phyloP scores from a whole-genome alignment of 2,329 filamentous ascomycete genomes.

The Parafenestella ontariensis region DNA sequence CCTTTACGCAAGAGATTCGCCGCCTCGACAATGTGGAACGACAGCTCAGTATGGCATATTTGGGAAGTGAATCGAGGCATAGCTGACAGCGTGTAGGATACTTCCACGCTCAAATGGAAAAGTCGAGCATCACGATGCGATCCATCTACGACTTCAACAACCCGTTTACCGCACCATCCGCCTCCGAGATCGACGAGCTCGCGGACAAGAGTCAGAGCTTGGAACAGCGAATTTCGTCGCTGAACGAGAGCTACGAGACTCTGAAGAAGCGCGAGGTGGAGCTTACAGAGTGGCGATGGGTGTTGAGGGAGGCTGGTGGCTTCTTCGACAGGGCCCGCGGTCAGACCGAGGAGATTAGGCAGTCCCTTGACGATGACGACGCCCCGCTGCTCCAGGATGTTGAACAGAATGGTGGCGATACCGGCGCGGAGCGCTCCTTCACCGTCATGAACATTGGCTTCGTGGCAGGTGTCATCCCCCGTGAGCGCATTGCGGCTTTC shows the following conservation, averaged over 20 bases:
- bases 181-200: constrained; percentile 95
- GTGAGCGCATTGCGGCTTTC: constrained; percentile 92
- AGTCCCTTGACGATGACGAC: constrained; percentile 83
- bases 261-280: constrained; percentile 98
- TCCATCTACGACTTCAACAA: constrained; percentile 92
- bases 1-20: constrained; percentile 96
- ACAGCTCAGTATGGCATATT: constrained; percentile 78
- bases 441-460: constrained; percentile 99
- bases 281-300: constrained; percentile 98
- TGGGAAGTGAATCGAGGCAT: constrained; percentile 1
- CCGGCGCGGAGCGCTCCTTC: constrained; percentile 80
- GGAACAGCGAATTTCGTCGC: constrained; percentile 86
- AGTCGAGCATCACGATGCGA: constrained; percentile 82
- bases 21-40: constrained; percentile 97
- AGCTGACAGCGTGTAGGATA: constrained; percentile 67
- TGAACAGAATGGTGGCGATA: constrained; percentile 79
- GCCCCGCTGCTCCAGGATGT: constrained; percentile 92
- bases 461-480: constrained; percentile 91
- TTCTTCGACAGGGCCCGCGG: constrained; percentile 98
- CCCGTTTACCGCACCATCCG: constrained; percentile 84
- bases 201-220: constrained; percentile 90
- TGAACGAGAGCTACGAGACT: constrained; percentile 98
- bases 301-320: constrained; percentile 90
- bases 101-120: constrained; percentile 96
- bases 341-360: constrained; percentile 94